phyloP scores from a whole-genome alignment of 2,329 filamentous ascomycete species.

The Meredithiella fracta region DNA sequence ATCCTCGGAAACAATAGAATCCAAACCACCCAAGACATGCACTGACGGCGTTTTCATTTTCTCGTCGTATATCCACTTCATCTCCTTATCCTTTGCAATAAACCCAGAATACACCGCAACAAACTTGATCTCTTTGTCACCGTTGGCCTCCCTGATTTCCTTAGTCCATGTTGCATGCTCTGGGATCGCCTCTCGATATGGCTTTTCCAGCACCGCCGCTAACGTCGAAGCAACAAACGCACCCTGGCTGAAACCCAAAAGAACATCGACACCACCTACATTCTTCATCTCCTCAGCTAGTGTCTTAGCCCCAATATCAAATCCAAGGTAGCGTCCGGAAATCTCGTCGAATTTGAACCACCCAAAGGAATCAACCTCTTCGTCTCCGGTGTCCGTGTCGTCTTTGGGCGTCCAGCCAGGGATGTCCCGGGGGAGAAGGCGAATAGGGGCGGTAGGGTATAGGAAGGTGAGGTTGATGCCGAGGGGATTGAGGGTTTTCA shows the following conservation, averaged over 20 bases:
- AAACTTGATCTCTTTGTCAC: slow-evolving; percentile 41
- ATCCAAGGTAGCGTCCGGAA: slow-evolving; percentile 43
- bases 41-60: slow-evolving; percentile 59
- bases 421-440: slow-evolving; percentile 47
- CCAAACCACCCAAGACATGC: slow-evolving; percentile 69
- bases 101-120: slow-evolving; percentile 67
- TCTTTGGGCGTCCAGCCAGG: slow-evolving; percentile 44
- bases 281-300: slow-evolving; percentile 46
- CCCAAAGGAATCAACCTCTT: slow-evolving; percentile 48
- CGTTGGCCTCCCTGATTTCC: slow-evolving; percentile 33
- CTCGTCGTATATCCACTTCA: slow-evolving; percentile 53
- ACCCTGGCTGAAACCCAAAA: slow-evolving; percentile 72
- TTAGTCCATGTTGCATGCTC: slow-evolving; percentile 27
- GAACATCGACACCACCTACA: slow-evolving; percentile 56
- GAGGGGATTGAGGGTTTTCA: slow-evolving; percentile 51
- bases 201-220: slow-evolving; percentile 51
- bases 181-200: slow-evolving; percentile 18
- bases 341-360: slow-evolving; percentile 66
- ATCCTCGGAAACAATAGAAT: slow-evolving; percentile 73
- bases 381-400: slow-evolving; percentile 23
- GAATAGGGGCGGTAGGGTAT: slow-evolving; percentile 54
- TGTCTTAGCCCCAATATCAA: slow-evolving; percentile 49
- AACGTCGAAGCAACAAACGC: slow-evolving; percentile 57
- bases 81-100: slow-evolving; percentile 41
- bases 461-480: slow-evolving; percentile 37